phyloP scores from a whole-genome alignment of 352 stramenopile genomes.

The Blastocystis hominis region DNA sequence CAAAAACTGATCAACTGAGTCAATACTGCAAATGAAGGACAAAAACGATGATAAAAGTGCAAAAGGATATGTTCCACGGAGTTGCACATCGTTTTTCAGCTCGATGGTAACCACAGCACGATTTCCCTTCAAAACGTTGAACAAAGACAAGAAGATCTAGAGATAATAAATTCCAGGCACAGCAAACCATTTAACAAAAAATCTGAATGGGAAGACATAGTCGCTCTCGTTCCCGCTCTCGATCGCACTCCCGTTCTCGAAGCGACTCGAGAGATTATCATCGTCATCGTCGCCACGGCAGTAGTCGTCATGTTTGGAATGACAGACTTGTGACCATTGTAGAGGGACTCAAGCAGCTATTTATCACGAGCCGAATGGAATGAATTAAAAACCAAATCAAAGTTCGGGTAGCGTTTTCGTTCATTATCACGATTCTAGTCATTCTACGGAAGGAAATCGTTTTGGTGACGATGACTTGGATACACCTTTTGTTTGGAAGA shows the following conservation, averaged over 20 bases:
- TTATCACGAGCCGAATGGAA: not conserved
- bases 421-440: not conserved
- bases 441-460: not conserved
- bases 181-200: not conserved
- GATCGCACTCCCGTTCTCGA: not conserved
- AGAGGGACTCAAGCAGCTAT: not conserved
- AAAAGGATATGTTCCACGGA: slow-evolving; percentile 59
- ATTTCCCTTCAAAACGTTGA: slow-evolving; percentile 1
- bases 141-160: slow-evolving; percentile 55
- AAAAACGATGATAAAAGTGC: not conserved
- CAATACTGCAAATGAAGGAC: slow-evolving; percentile 83
- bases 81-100: slow-evolving; percentile 91
- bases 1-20: slow-evolving; percentile 97
- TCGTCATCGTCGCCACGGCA: not conserved
- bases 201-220: not conserved
- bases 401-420: not conserved
- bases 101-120: slow-evolving; percentile 78
- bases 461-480: not conserved
- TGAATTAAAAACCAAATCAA: not conserved
- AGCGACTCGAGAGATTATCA: not conserved
- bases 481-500: not conserved
- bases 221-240: not conserved
- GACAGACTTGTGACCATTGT: not conserved
- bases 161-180: not conserved
- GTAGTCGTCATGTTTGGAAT: not conserved